A percentile compares a stretch with the other conserved stretches of the same genome.
phyloP scores from a whole-genome alignment of 768 basidiomycete genomes.

The Collybia sordida region DNA sequence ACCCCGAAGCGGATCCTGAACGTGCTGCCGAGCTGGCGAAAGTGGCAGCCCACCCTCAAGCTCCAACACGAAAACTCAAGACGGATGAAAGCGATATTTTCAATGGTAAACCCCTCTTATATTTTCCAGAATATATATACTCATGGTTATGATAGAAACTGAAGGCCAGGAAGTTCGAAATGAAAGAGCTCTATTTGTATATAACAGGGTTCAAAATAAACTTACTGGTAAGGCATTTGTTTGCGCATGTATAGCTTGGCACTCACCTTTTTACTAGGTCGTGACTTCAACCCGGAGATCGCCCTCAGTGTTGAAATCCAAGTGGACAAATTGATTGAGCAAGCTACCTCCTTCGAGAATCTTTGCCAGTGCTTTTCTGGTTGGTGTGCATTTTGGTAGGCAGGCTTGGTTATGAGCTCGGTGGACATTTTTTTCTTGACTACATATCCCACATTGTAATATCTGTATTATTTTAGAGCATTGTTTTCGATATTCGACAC shows the following conservation, averaged over 20 bases:
- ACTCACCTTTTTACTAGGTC: slow-evolving; percentile 46
- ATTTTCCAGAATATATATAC: background rate
- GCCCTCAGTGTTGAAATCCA: slow-evolving; percentile 75
- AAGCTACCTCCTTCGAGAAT: slow-evolving; percentile 93
- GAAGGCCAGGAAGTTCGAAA: slow-evolving; percentile 84
- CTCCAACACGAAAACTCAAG: slow-evolving; percentile 76
- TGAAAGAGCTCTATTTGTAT: slow-evolving; percentile 85
- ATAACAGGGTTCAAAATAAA: slow-evolving; percentile 94
- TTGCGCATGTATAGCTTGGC: background rate
- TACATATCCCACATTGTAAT: slow-evolving; percentile 12
- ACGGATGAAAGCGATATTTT: slow-evolving; percentile 95
- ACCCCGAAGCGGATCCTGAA: slow-evolving; percentile 48
- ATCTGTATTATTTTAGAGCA: background rate
- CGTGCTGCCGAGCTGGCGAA: slow-evolving; percentile 64
- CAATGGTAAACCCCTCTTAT: slow-evolving; percentile 31
- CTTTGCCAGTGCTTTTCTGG: slow-evolving; percentile 96
- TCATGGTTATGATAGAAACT: slow-evolving; percentile 27
- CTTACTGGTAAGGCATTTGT: slow-evolving; percentile 65
- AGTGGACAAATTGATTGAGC: slow-evolving; percentile 90
- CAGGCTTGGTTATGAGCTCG: background rate
- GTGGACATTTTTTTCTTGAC: slow-evolving; percentile 6
- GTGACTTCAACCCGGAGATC: slow-evolving; percentile 88
- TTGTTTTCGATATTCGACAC: too few relatives aligned
- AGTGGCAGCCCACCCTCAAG: slow-evolving; percentile 74
- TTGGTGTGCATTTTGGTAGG: slow-evolving; percentile 86